Percentiles rank a stretch among this genome's conserved stretches.
Evolutionary conservation across 2,329 filamentous ascomycete species (phyloP).

Genomic region (Pyrenophora teres): DNA sequence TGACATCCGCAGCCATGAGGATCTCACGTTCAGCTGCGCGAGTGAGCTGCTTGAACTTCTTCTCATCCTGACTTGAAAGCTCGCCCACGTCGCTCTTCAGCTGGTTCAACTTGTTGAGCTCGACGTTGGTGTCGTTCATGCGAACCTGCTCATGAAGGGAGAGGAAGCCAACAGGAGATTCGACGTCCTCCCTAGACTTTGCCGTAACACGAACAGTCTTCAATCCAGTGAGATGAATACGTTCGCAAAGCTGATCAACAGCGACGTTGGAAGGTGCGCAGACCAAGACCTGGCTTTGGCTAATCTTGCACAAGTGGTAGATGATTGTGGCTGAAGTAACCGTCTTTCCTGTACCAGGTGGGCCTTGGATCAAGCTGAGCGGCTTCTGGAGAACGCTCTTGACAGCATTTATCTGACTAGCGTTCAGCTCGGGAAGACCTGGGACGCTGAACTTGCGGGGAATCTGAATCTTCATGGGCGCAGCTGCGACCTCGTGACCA

Average conservation of each 20-base stretch:
- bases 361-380: conserved; percentile 93
- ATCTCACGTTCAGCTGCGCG: conserved; percentile 95
- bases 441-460: conserved; percentile 97
- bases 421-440: conserved; percentile 90
- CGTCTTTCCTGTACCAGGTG: conserved; percentile 96
- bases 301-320: conserved; percentile 95
- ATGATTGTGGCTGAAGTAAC: conserved; percentile 99
- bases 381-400: conserved; percentile 94
- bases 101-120: conserved; percentile 88
- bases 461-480: conserved; percentile 92
- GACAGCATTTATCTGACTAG: conserved; percentile 93
- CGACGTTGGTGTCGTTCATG: conserved; percentile 94
- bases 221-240: conserved; percentile 89
- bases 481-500: conserved; percentile 90
- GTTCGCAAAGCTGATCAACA: conserved; percentile 96
- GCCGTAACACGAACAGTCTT: conserved; percentile 98
- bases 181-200: conserved; percentile 97
- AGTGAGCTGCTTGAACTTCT: conserved; percentile 96
- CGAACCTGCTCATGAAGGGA: conserved; percentile 96
- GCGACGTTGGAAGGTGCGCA: conserved; percentile 98
- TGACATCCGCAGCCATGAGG: conserved; percentile 91
- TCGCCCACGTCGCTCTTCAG: conserved; percentile 92
- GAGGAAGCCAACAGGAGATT: conserved; percentile 95
- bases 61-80: conserved; percentile 92
- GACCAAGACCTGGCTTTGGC: conserved; percentile 90